Evolutionary conservation across 106 monocot genomes (phyloP), one percentile per base, ranked within the genome.

Genomic region (Acanthochlamys bracteata): DNA sequence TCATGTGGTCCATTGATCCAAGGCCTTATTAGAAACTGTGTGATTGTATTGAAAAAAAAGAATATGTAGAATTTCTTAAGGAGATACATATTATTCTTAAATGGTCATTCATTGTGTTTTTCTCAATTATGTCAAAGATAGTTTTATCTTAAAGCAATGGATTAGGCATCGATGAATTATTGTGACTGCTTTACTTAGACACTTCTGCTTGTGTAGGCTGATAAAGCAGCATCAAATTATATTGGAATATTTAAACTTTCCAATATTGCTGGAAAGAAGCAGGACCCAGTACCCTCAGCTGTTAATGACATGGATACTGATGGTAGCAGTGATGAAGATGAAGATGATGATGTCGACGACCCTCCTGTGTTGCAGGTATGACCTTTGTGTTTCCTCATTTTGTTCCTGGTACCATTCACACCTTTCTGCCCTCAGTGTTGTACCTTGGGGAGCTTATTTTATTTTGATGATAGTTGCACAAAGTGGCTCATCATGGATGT

Each of bases 241-340:
- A 92, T 98, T 81, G 88, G 85, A 20, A 69, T 98, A 59, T 92
- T 88, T 66, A 98, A 98, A 58, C 75, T 98, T 20, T 92, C 92
- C 4, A 92, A 86, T 60, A 98, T 98, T 63, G 69, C 41, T 74
- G 98, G 98, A 42, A 98, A 86, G 66, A 98, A 81, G 68, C 82
- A 79, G 61, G 85, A 83, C 55, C 70, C 85, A 56, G 27, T 98
- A 33, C 91, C 98, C 54, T 51, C 76, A 74, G 63, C 75, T 40
- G 46, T 24, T 79, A 83, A 69, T 46, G 54, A 75, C 62, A 26
- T 25, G 26, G 88, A 92, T 9, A 80, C 76, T 74, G 88, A 88
- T 26, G 80, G 79, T 69, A 83, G 83, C 16, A 86, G 85, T 58
- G 86, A 86, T 54, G 89, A 91, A 24, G 84, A 84, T 83, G 92